Conservation (phyloP, 2,329 filamentous ascomycete genomes). For the Colletotrichum tropicicola region DNA sequence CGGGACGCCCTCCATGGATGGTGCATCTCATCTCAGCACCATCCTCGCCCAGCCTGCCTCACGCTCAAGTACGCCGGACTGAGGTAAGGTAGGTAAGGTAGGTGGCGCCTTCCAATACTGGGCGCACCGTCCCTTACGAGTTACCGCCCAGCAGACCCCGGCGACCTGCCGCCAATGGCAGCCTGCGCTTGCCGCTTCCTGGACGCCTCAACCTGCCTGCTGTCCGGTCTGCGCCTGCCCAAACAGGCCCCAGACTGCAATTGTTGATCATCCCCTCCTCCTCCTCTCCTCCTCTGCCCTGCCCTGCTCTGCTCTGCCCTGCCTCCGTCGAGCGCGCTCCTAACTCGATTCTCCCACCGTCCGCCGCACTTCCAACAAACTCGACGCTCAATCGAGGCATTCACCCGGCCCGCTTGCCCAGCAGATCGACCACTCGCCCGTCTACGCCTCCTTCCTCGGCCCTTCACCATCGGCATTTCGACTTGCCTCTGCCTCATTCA, state of each 20-base stretch:
- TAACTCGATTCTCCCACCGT: neutral
- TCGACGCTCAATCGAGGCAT: constrained; percentile 17
- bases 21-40: neutral
- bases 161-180: neutral
- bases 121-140: no score
- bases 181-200: no score
- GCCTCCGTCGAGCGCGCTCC: neutral
- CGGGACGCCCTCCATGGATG: neutral
- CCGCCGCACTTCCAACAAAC: neutral
- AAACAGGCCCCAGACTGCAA: neutral
- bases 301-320: neutral
- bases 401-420: constrained; percentile 2
- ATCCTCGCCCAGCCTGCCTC: neutral
- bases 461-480: neutral
- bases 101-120: no score
- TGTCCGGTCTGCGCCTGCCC: neutral
- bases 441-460: neutral
- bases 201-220: neutral
- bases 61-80: no score
- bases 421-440: neutral
- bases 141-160: neutral
- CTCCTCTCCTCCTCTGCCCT: no score
- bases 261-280: neutral
- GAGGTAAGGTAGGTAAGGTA: no score
- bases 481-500: neutral